These are phyloP conservation scores for Metrosideros polymorpha DNA, from an alignment of 441 rosid genomes.

Conservation along the genomic window DNA sequence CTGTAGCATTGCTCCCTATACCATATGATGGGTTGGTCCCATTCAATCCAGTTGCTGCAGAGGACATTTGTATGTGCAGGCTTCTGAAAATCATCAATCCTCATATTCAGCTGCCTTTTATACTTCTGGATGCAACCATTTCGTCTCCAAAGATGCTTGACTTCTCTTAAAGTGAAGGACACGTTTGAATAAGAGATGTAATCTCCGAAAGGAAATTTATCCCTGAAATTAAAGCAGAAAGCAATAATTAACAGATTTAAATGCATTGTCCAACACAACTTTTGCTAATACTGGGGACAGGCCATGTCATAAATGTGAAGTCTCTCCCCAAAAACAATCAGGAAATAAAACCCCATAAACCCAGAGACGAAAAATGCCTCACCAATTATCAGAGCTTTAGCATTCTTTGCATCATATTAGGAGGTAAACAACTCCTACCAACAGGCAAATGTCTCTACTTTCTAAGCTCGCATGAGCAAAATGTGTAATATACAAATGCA, in stretches of 20 bases:
- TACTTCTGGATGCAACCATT: conserved; percentile 57
- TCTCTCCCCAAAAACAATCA: not conserved
- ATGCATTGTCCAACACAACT: not conserved
- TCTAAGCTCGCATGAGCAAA: not conserved
- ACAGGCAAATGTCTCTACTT: not conserved
- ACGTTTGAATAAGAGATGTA: conserved; percentile 64
- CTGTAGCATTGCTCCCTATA: conserved; percentile 14
- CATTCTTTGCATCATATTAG: not conserved
- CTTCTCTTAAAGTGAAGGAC: conserved; percentile 68
- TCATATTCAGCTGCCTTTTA: conserved; percentile 61
- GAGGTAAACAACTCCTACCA: not conserved
- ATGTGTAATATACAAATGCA: not conserved
- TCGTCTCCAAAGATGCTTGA: conserved; percentile 80
- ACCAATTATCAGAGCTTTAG: not conserved
- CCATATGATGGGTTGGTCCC: conserved; percentile 89
- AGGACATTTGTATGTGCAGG: conserved; percentile 68
- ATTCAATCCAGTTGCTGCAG: conserved; percentile 84
- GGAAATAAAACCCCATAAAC: not conserved
- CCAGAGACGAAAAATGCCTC: not conserved
- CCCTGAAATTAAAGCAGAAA: conserved; percentile 40
- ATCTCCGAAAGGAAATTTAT: conserved; percentile 84
- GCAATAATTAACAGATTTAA: not conserved
- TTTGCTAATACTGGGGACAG: not conserved
- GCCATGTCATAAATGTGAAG: not conserved
- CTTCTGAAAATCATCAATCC: conserved; percentile 87